Evolutionary conservation across 2,329 filamentous ascomycete species (phyloP).

Genomic region (Didymella segeticola): DNA sequence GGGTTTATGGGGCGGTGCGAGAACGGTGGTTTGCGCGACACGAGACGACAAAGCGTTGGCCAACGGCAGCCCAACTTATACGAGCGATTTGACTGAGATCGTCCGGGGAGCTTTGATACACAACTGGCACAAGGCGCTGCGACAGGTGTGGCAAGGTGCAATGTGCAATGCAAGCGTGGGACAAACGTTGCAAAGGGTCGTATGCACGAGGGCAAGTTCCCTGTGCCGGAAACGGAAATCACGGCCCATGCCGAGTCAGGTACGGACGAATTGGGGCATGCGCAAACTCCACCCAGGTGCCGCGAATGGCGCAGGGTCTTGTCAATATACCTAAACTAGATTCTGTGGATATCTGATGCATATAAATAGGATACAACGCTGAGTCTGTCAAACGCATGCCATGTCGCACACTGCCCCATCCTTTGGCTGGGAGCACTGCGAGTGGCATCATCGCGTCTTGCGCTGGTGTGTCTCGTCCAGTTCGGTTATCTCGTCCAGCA

Average conservation of each 20-base stretch:
- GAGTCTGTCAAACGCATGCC: slow-evolving; percentile 13
- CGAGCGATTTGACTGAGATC: slow-evolving; percentile 3
- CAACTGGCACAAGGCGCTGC: not conserved
- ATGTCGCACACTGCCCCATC: not conserved
- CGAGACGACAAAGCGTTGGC: slow-evolving; percentile 8
- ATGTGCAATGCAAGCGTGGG: slow-evolving; percentile 4
- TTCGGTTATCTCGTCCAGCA: slow-evolving; percentile 79
- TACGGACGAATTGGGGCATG: slow-evolving; percentile 6
- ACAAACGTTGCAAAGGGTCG: slow-evolving; percentile 12
- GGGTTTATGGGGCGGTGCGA: slow-evolving; percentile 26
- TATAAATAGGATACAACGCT: slow-evolving; percentile 12
- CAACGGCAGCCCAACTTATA: slow-evolving; percentile 2
- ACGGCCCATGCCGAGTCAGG: slow-evolving; percentile 26
- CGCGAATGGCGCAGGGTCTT: slow-evolving; percentile 14
- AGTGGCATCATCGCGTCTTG: slow-evolving; percentile 36
- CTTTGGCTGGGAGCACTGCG: not conserved
- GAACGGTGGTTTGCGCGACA: slow-evolving; percentile 23
- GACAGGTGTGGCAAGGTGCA: not conserved
- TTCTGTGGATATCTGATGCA: slow-evolving; percentile 11
- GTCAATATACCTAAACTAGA: not conserved
- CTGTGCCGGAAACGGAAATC: slow-evolving; percentile 19
- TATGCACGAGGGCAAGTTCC: slow-evolving; percentile 10
- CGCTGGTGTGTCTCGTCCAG: slow-evolving; percentile 50
- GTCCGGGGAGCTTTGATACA: slow-evolving; percentile 1
- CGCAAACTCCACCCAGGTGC: slow-evolving; percentile 16